These are phyloP conservation scores for Citrullus colocynthis DNA, from an alignment of 306 rosid species.

Conservation along the genomic window DNA sequence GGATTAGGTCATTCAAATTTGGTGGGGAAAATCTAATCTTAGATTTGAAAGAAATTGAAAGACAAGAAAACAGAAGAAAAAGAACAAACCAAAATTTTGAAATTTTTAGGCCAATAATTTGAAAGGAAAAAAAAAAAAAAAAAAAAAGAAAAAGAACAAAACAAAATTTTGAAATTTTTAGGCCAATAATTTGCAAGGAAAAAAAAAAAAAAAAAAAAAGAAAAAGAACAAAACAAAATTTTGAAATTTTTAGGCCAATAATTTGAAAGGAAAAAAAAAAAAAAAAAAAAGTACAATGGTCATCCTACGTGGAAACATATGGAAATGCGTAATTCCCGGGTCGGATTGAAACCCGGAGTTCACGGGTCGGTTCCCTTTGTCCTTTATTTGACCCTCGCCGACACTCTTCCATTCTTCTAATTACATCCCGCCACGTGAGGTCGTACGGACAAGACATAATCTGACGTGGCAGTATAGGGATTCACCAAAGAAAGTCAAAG, in stretches of 20 bases:
- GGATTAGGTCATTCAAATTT: too few species aligned
- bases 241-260: background rate
- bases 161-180: background rate
- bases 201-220: too few species aligned
- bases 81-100: background rate
- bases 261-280: too few species aligned
- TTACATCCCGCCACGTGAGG: background rate
- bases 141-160: background rate
- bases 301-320: background rate
- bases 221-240: background rate
- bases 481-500: background rate
- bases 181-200: background rate
- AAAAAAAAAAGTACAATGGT: background rate
- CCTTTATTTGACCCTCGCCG: background rate
- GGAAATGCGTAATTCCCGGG: background rate
- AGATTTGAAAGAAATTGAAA: background rate
- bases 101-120: background rate
- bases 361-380: background rate
- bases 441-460: background rate
- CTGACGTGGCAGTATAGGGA: background rate
- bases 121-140: too few species aligned
- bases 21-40: background rate
- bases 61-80: background rate
- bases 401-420: background rate
- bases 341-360: background rate